Evolutionary conservation across 1,284 basidiomycete species (phyloP), one percentile per base, ranked within the genome.

Genomic region (Naganishia albida): DNA sequence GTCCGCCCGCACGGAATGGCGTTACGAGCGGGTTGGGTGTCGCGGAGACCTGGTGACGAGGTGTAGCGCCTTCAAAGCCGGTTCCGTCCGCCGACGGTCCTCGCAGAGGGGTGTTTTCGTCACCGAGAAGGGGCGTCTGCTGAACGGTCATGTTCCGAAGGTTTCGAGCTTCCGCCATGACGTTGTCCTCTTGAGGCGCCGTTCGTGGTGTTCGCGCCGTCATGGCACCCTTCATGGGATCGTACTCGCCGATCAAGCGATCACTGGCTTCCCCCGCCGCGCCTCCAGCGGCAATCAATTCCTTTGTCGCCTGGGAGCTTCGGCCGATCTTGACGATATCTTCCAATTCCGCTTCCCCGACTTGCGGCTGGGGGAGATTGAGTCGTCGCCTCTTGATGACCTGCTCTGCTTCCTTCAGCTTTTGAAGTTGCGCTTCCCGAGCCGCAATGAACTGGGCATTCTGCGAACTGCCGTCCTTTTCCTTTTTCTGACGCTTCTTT

Each of bases 261-360:
- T 87, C 89, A 62, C 89, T 96, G 1, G 93, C 91, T 68, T 91
- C 90, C 1, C 89, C 89, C 28, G 87, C 88, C 8, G 72, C 73
- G 12, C 83, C 76, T 80, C 79, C 78, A 18, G 78, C 78, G 38
- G 78, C 77, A 7, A 98, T 93, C 70, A 98, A 77, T 6, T 88
- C 86, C 73, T 92, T 88, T 10, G 93, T 90, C 67, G 85, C 88
- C 80, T 97, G 91, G 7, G 93, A 89, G 0, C 90, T 90, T 75
- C 91, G 88, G 0, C 95, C 96, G 71, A 99, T 94, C 83, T 99
- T 99, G 72, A 97, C 95, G 72, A 99, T 98, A 72, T 98, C 93
- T 80, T 99, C 96, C 57, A 99, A 80, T 79, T 99, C 95, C 7
- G 84, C 81, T 79, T 99, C 93, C n/a, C 91, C 91, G 3, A 99